Evolutionary conservation across 139 green algal genomes (phyloP).

Genomic region (Penium margaritaceum): DNA sequence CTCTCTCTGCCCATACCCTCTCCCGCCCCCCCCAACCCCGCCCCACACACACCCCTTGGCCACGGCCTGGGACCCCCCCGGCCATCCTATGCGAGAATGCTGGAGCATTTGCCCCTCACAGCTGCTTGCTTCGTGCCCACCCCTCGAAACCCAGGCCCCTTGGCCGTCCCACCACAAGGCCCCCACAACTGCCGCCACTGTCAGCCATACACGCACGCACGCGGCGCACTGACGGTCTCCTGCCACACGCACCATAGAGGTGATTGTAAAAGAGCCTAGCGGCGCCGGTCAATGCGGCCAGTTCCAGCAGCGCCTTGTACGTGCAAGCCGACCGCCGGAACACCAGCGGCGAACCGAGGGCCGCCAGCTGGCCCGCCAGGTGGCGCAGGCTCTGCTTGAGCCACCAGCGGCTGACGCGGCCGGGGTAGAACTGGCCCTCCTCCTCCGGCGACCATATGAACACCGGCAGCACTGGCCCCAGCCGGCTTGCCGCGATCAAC

Average conservation of each 20-base stretch:
- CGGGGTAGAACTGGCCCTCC: constrained; percentile 86
- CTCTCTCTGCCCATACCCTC: too few relatives aligned
- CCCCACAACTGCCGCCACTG: not conserved
- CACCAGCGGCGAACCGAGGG: constrained; percentile 65
- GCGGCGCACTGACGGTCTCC: not conserved
- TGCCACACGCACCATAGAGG: constrained; percentile 62
- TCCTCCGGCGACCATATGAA: constrained; percentile 84
- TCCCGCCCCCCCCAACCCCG: too few relatives aligned
- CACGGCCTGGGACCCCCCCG: too few relatives aligned
- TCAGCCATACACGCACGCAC: not conserved
- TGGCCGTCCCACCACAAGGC: too few relatives aligned
- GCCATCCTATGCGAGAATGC: too few relatives aligned
- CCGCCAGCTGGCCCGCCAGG: constrained; percentile 53
- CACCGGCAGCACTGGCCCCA: constrained; percentile 56
- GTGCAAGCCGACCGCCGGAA: constrained; percentile 55
- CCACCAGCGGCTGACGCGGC: constrained; percentile 45
- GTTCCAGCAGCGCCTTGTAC: constrained; percentile 48
- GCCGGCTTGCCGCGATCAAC: constrained; percentile 29
- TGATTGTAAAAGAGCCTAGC: constrained; percentile 81
- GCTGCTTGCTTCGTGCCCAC: too few relatives aligned
- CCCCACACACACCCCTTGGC: too few relatives aligned
- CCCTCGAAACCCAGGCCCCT: too few relatives aligned
- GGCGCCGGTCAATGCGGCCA: constrained; percentile 54
- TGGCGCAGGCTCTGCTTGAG: constrained; percentile 52
- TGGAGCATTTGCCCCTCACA: too few relatives aligned